These are phyloP conservation scores for Russula griseocarnosa DNA, from an alignment of 768 basidiomycete species.

Conservation along the genomic window DNA sequence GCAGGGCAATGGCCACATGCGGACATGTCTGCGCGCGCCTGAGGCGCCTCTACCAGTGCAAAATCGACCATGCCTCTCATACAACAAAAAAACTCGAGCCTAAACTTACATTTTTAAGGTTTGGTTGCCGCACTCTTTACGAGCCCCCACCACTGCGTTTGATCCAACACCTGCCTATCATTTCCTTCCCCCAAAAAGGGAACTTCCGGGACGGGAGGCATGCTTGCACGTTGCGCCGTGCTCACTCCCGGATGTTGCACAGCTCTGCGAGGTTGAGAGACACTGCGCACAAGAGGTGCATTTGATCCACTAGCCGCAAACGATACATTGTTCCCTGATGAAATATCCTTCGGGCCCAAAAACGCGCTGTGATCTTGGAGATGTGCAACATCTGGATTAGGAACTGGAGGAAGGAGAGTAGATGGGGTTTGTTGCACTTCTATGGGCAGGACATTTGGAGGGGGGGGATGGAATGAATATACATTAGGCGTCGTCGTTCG, in stretches of 20 bases:
- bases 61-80: background rate
- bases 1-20: no score
- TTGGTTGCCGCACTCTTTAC: slow-evolving; percentile 13
- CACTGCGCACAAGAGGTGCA: background rate
- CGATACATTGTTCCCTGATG: background rate
- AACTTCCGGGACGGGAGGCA: background rate
- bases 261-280: background rate
- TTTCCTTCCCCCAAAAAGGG: background rate
- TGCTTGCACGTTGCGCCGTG: background rate
- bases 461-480: slow-evolving; percentile 9
- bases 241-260: background rate
- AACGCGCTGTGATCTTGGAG: background rate
- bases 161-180: slow-evolving; percentile 12
- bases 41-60: background rate
- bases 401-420: background rate
- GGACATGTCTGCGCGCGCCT: no score
- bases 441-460: slow-evolving; percentile 15
- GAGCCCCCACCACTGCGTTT: slow-evolving; percentile 19
- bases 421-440: background rate
- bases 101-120: background rate
- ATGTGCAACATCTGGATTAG: background rate
- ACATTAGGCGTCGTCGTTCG: background rate
- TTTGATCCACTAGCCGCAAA: background rate
- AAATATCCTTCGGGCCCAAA: background rate
- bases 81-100: background rate